Base-by-base conservation (phyloP, 2,329 filamentous ascomycete species). In the Penicillium capsulatum region DNA sequence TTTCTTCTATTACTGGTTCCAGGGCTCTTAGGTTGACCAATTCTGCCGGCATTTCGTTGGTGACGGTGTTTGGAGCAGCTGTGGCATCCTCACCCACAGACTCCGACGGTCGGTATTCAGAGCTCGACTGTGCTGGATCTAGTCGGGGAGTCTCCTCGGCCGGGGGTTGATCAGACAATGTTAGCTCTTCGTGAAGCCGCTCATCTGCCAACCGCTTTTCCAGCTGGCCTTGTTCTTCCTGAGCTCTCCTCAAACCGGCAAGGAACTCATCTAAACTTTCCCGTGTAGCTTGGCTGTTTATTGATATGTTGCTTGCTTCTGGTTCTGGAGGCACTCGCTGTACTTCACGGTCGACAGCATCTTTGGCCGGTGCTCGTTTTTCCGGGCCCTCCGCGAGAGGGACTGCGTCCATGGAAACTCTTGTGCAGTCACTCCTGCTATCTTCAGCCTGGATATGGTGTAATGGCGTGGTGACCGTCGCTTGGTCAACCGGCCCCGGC, bases 401-500 rank as follows among this genome's bases (percentile, higher is more conserved):
- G 14, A 29, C 14, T 38, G 29, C 31, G 40, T 45, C 34, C 11
- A 47, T 9, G 3, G 47, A 42, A 34, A 50, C 38, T 36, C 29
- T 26, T 34, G 15, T 50, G 13, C 11, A 46, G 29, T 50, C 31
- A 36, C 41, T 50, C 38, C 30, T 36, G 19, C 31, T 37, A 40
- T 47, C 43, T 36, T 22, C 13, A 32, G 32, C 19, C 20, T 41
- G 24, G 16, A n/a, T 20, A 28, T 27, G 10, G 10, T 13, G 7
- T 28, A 28, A n/a, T n/a, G n/a, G n/a, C n/a, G n/a, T n/a, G n/a
- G n/a, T n/a, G n/a, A n/a, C n/a, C n/a, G n/a, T n/a, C n/a, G n/a
- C n/a, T n/a, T n/a, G n/a, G n/a, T n/a, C n/a, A n/a, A n/a, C n/a
- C n/a, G n/a, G n/a, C n/a, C n/a, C n/a, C 10, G 7, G 20, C 22